Base-by-base conservation (phyloP, 352 stramenopile species). In the Globisporangium splendens region DNA sequence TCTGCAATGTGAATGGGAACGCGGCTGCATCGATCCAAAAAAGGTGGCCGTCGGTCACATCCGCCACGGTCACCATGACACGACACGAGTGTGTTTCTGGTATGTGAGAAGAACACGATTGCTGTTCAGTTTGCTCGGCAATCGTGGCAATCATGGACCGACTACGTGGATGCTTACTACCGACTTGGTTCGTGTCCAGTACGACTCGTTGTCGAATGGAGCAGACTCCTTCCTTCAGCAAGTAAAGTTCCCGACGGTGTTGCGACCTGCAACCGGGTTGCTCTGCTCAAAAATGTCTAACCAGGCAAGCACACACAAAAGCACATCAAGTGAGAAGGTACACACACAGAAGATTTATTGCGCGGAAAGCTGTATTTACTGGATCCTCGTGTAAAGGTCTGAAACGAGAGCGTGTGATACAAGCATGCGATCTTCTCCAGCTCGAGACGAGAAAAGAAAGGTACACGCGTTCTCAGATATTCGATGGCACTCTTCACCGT, bases 391-490 rank as follows among this genome's bases (percentile, higher is more conserved):
- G 63, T 66, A 50, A 76, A 72, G 18, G 53, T 74, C 51, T 77
- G 56, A 47, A 83, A 79, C 18, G 65, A 65, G 21, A 89, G 65
- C 20, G 66, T 73, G 42, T 85, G 67, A 59, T 87, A 86, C 24
- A 89, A 28, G 8, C 74, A 79, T n/a, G 77, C 69, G 21, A 86
- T 71, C 11, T 72, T 66, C n/a, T 89, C 79, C 18, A 84, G 41
- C 24, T 83, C 70, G 31, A 89, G 63, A 5, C 63, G 66, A 13
- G 50, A 48, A 50, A 89, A 85, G 44, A 69, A 83, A 5, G 56
- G 62, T 31, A 80, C 70, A 12, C 56, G 39, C 31, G 51, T 69
- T 12, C 72, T 75, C 31, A 89, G 24, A 59, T 87, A 89, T 24
- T 72, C 65, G 35, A 87, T 81, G 50, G 73, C 68, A 15, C 47